Evolutionary conservation across 208 protist species (phyloP), one percentile per base, ranked within the genome.

Genomic region (Acanthamoeba pearcei): DNA sequence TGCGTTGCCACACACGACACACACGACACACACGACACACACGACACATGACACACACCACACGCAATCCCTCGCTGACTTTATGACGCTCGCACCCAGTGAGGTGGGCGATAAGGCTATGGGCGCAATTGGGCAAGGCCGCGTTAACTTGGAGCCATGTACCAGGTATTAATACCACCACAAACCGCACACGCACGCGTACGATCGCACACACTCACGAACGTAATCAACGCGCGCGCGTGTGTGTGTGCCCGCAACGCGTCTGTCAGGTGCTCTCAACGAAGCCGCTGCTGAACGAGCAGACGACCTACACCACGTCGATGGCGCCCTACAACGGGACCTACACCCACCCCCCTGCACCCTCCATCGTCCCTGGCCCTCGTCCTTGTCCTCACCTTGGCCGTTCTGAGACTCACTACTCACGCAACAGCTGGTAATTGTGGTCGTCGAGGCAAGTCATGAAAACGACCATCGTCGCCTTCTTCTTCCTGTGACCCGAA

Each of bases 231-330:
- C 8, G 74, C n/a, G n/a, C n/a, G n/a, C n/a, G n/a, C n/a, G n/a
- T n/a, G n/a, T n/a, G n/a, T 38, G 46, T 83, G 38, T 32, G n/a
- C 5, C 9, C 22, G 42, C 5, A 42, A 19, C n/a, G 6, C 5
- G 17, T 35, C 32, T 38, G 38, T 83, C 83, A 91, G 83, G 83
- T 91, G 62, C 83, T 91, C 12, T 91, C 83, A 13, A 91, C 55
- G 19, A 91, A 91, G 42, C 83, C 83, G 13, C 12, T 91, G 13
- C 83, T 91, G 12, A 91, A 91, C 1, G 83, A 53, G 12, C 83
- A 91, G 29, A 91, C 83, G 15, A 91, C 83, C 10, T 91, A 91
- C 62, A 72, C 83, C 17, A 91, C 83, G 22, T 72, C 62, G 55
- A 91, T 91, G 83, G 53, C 42, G 9, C 35, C 83, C 10, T 46